Conservation (phyloP, 495 filamentous ascomycete species). For the Podospora didyma region DNA sequence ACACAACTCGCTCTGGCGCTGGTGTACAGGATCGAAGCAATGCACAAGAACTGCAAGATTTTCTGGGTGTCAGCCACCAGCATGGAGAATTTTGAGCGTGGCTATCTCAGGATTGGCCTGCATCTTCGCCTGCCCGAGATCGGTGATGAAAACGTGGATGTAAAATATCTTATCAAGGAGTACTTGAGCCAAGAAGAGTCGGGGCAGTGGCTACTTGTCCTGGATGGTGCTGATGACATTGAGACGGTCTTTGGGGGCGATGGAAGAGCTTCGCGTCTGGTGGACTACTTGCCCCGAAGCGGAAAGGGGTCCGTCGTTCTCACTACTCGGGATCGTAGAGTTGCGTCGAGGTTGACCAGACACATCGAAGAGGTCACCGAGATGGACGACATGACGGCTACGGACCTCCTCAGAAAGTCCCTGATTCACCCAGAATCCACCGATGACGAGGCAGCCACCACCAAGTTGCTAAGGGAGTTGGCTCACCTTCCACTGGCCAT, state of each 20-base stretch:
- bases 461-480: slow-evolving; percentile 33
- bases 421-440: slow-evolving; percentile 13
- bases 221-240: slow-evolving; percentile 51
- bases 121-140: slow-evolving; percentile 25
- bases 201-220: slow-evolving; percentile 45
- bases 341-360: slow-evolving; percentile 16
- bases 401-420: slow-evolving; percentile 10
- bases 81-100: slow-evolving; percentile 35
- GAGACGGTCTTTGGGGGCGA: slow-evolving; percentile 28
- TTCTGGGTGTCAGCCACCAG: slow-evolving; percentile 47
- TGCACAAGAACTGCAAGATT: slow-evolving; percentile 31
- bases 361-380: slow-evolving; percentile 10
- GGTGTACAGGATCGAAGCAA: slow-evolving; percentile 35
- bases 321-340: slow-evolving; percentile 33
- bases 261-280: not conserved
- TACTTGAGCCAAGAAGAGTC: slow-evolving; percentile 29
- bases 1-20: slow-evolving; percentile 54
- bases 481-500: slow-evolving; percentile 43
- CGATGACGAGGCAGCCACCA: slow-evolving; percentile 5
- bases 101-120: slow-evolving; percentile 39
- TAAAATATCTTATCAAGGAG: slow-evolving; percentile 31
- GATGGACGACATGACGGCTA: slow-evolving; percentile 28
- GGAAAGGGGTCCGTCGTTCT: slow-evolving; percentile 35
- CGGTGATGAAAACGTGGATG: slow-evolving; percentile 31
- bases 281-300: slow-evolving; percentile 34